Evolutionary conservation across 352 stramenopile species (phyloP).

Genomic region (Pythium grandisporangium): DNA sequence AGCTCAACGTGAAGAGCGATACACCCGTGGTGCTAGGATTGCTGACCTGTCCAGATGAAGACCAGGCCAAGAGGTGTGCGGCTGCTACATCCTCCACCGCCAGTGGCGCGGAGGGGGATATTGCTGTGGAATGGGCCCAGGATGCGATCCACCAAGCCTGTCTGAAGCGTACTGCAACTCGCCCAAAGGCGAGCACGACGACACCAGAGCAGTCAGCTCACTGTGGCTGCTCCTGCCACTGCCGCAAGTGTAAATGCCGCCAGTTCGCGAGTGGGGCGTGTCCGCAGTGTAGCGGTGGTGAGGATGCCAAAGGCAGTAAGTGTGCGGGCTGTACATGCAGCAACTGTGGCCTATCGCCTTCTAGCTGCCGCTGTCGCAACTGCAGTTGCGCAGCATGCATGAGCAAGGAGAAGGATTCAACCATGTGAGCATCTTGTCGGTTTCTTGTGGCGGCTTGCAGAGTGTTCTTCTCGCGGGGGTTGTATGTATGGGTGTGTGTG

Average conservation of each 20-base stretch:
- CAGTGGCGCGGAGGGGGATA: conserved; percentile 26
- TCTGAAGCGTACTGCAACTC: conserved; percentile 40
- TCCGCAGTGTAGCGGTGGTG: neutral
- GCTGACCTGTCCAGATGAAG: conserved; percentile 89
- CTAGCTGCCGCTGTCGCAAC: conserved; percentile 21
- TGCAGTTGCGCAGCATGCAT: conserved; percentile 24
- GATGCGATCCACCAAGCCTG: conserved; percentile 86
- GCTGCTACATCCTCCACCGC: conserved; percentile 9
- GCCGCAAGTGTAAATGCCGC: conserved; percentile 19
- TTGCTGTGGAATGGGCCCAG: conserved; percentile 51
- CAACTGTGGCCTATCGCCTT: conserved; percentile 9
- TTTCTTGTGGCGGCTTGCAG: no score
- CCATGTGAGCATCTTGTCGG: no score
- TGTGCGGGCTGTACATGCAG: conserved; percentile 7
- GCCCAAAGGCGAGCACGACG: conserved; percentile 19
- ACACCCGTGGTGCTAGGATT: conserved; percentile 83
- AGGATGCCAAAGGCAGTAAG: neutral
- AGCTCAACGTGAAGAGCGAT: conserved; percentile 90
- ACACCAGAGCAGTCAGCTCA: conserved; percentile 19
- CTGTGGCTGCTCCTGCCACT: conserved; percentile 28
- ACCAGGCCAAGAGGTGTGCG: conserved; percentile 85
- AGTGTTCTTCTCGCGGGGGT: no score
- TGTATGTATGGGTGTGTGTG: no score
- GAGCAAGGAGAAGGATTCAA: conserved; percentile 11
- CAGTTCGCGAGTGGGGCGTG: conserved; percentile 22